These are phyloP conservation scores for Pouteria campechiana DNA, from an alignment of 179 eudicot genomes.

Conservation along the genomic window DNA sequence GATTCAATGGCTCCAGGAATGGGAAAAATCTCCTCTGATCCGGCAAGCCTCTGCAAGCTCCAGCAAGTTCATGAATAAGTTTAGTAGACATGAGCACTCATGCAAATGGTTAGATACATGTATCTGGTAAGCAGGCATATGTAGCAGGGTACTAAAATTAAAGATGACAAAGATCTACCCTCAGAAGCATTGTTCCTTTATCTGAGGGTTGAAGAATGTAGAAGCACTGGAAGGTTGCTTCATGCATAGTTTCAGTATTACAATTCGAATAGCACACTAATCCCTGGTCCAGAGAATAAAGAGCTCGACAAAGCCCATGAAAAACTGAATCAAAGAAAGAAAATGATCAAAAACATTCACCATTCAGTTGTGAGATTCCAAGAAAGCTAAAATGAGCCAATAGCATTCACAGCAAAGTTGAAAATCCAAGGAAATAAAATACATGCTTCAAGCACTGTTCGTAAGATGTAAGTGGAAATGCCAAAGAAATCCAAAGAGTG, in stretches of 20 bases:
- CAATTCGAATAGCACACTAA: slow-evolving; percentile 65
- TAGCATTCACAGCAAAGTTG: too few species aligned
- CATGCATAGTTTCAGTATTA: slow-evolving; percentile 50
- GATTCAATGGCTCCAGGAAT: slow-evolving; percentile 32
- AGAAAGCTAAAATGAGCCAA: too few species aligned
- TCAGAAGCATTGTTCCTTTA: slow-evolving; percentile 60
- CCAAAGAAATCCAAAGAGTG: too few species aligned
- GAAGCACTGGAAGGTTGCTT: slow-evolving; percentile 46
- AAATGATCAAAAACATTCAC: neutral
- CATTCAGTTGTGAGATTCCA: too few species aligned
- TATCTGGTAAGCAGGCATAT: too few species aligned
- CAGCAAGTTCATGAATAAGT: too few species aligned
- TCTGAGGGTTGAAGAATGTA: slow-evolving; percentile 80
- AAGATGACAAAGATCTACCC: slow-evolving; percentile 49
- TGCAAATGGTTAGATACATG: too few species aligned
- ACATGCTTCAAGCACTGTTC: too few species aligned
- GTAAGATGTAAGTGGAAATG: too few species aligned
- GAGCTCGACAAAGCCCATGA: slow-evolving; percentile 53
- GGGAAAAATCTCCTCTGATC: slow-evolving; percentile 66
- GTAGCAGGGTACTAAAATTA: too few species aligned
- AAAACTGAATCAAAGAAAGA: slow-evolving; percentile 40
- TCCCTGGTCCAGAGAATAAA: slow-evolving; percentile 64
- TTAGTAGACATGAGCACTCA: neutral
- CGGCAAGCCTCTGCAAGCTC: slow-evolving; percentile 61
- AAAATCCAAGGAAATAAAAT: too few species aligned